Base-by-base conservation (phyloP, 2,329 filamentous ascomycete species). In the Aaosphaeria arxii region DNA sequence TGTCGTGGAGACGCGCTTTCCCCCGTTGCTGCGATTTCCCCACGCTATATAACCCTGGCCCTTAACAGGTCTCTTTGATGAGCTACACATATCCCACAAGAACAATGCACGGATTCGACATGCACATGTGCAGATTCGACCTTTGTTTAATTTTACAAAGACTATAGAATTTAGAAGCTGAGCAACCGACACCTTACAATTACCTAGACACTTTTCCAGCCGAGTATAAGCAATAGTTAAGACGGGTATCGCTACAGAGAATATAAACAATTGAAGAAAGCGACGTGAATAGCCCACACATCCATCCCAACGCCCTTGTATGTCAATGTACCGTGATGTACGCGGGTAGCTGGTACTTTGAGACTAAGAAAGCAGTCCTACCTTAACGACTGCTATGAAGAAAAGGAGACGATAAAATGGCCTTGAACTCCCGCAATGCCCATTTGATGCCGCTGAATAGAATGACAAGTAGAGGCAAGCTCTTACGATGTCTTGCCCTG, bases 381-480 rank as follows among this genome's bases (percentile, higher is more conserved):
- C 45, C 49, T 48, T 56, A 51, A 47, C 47, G 50, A 47, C 53
- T n/a, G n/a, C 50, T n/a, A 7, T 36, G 7, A 36, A 24, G 45
- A 44, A 43, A 35, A 52, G 56, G 46, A 44, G 38, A 40, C 47
- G 50, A 52, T 55, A 59, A 53, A 46, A 46, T 38, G 44, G 51
- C 55, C 45, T 51, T 7, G 45, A 67, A 68, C 65, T 58, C 66
- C 67, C 52, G 53, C 55, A 63, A 70, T 68, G 64, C 63, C 59
- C 48, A 46, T 59, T 48, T 50, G 55, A 67, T 67, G 64, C 61
- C 60, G 64, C 60, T 66, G 56, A 61, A 66, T 57, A 50, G 48
- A 59, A 57, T 46, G 45, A n/a, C n/a, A n/a, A n/a, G n/a, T n/a
- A n/a, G n/a, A 49, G 45, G 51, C 46, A 51, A 46, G 45, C 43